Conservation (phyloP, 352 stramenopile species). For the Phytophthora lateralis region DNA sequence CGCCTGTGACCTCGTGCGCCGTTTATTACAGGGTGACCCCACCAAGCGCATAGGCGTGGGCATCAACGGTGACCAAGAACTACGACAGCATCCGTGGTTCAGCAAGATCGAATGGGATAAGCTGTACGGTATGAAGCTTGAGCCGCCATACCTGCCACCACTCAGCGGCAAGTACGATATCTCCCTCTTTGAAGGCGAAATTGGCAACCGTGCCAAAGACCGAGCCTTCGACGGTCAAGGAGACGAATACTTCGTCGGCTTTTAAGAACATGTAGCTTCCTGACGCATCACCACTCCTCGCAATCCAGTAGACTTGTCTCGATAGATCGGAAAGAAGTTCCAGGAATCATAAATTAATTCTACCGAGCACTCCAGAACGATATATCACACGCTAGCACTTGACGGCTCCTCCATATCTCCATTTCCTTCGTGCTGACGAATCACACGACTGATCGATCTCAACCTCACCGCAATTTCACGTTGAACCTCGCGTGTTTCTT, state of each 20-base stretch:
- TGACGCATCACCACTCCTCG: not conserved
- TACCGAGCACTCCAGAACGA: slow-evolving; percentile 2
- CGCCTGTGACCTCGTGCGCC: slow-evolving; percentile 89
- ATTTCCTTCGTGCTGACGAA: slow-evolving; percentile 47
- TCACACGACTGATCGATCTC: slow-evolving; percentile 40
- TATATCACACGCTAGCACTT: slow-evolving; percentile 65
- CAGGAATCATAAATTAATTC: slow-evolving; percentile 28
- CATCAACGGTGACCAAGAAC: slow-evolving; percentile 73
- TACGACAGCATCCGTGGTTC: slow-evolving; percentile 74
- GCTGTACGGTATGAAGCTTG: slow-evolving; percentile 56
- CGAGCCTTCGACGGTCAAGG: slow-evolving; percentile 70
- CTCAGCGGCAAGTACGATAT: slow-evolving; percentile 72
- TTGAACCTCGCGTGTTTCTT: slow-evolving; percentile 61
- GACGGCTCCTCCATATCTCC: slow-evolving; percentile 51
- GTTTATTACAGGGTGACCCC: slow-evolving; percentile 89
- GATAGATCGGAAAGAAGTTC: slow-evolving; percentile 8
- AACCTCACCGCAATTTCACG: slow-evolving; percentile 57
- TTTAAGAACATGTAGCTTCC: slow-evolving; percentile 38
- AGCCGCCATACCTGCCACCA: slow-evolving; percentile 70
- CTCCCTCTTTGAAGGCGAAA: slow-evolving; percentile 79
- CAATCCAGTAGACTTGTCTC: slow-evolving; percentile 1
- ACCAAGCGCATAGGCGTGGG: slow-evolving; percentile 78
- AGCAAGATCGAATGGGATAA: slow-evolving; percentile 81
- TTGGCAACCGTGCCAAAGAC: slow-evolving; percentile 72
- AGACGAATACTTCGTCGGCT: slow-evolving; percentile 74